These are phyloP conservation scores for Nannizzia gypsea DNA, from an alignment of 2,329 filamentous ascomycete genomes.

Conservation along the genomic window DNA sequence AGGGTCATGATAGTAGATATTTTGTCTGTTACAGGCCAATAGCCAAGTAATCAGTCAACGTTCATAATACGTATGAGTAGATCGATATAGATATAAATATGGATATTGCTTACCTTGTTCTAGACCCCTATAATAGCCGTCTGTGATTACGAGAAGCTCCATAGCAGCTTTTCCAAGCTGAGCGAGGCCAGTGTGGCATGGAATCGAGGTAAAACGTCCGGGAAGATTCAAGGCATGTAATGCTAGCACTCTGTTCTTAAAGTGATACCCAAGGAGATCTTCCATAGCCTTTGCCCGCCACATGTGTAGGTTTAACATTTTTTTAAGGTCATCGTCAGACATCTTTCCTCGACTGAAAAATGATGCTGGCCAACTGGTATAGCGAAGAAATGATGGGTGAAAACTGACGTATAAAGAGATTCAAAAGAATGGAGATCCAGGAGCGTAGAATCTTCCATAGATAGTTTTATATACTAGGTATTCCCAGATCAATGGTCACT, in stretches of 20 bases:
- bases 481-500: no score
- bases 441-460: no score
- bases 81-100: not conserved
- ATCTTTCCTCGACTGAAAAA: not conserved
- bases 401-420: no score
- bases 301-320: not conserved
- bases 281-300: not conserved
- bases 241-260: not conserved
- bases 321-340: not conserved
- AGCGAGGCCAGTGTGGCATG: slow-evolving; percentile 7
- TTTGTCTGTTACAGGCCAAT: not conserved
- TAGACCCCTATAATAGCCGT: not conserved
- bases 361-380: not conserved
- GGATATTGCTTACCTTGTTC: slow-evolving; percentile 6
- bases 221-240: not conserved
- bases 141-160: not conserved
- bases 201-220: not conserved
- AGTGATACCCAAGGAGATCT: not conserved
- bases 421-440: no score
- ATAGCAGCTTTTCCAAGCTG: slow-evolving; percentile 10
- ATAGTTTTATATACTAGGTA: no score
- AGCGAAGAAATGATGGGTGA: no score
- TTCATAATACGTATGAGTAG: not conserved
- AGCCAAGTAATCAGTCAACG: not conserved
- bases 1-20: not conserved